These are phyloP conservation scores for Phytophthora vignae DNA, from an alignment of 352 stramenopile genomes.

Conservation along the genomic window DNA sequence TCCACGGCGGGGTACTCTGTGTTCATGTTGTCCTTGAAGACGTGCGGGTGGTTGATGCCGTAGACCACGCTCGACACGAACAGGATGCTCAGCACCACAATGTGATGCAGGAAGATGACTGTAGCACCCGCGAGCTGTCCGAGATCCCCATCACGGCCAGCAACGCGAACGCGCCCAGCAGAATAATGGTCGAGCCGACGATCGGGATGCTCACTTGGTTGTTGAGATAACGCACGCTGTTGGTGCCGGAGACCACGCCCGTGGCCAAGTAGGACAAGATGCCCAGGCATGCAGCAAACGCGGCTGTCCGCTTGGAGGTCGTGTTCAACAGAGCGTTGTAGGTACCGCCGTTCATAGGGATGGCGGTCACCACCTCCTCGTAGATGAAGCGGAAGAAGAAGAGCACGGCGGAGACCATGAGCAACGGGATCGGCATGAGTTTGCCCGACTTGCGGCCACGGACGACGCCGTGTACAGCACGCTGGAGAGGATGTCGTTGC, in stretches of 20 bases:
- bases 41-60: slow-evolving; percentile 54
- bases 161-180: slow-evolving; percentile 83
- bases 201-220: slow-evolving; percentile 55
- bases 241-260: slow-evolving; percentile 66
- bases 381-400: slow-evolving; percentile 38
- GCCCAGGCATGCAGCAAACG: slow-evolving; percentile 79
- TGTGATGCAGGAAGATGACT: slow-evolving; percentile 82
- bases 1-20: slow-evolving; percentile 63
- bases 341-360: slow-evolving; percentile 91
- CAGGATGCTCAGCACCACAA: slow-evolving; percentile 70
- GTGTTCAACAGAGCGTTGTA: slow-evolving; percentile 93
- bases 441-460: slow-evolving; percentile 63
- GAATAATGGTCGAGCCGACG: slow-evolving; percentile 42
- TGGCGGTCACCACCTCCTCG: slow-evolving; percentile 73
- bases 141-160: slow-evolving; percentile 80
- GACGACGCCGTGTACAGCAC: slow-evolving; percentile 73
- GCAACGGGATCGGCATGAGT: slow-evolving; percentile 79
- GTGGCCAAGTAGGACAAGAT: slow-evolving; percentile 86
- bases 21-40: slow-evolving; percentile 72
- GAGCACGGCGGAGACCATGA: slow-evolving; percentile 69
- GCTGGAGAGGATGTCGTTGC: slow-evolving; percentile 91
- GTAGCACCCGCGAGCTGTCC: slow-evolving; percentile 83
- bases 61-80: slow-evolving; percentile 61
- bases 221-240: slow-evolving; percentile 78
- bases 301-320: slow-evolving; percentile 85